phyloP scores from a whole-genome alignment of 202 grass and related monocot genomes.

The Panicum virgatum region DNA sequence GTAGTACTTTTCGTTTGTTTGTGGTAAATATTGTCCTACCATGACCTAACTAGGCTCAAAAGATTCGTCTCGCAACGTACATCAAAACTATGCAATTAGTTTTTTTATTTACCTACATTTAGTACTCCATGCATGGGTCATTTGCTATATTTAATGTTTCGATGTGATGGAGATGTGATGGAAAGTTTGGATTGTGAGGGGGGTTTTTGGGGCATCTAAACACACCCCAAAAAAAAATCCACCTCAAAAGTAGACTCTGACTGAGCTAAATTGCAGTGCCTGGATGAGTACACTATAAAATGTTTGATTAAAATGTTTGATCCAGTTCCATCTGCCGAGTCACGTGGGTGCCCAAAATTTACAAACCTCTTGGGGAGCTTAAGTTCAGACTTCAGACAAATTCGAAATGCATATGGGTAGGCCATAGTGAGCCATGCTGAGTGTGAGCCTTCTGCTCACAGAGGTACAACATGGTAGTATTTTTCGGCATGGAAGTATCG shows the following conservation, averaged over 20 bases:
- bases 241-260: background rate
- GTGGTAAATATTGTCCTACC: too few relatives aligned
- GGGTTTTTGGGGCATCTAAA: too few relatives aligned
- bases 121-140: too few relatives aligned
- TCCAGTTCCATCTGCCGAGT: background rate
- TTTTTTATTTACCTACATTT: too few relatives aligned
- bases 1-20: too few relatives aligned
- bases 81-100: too few relatives aligned
- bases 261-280: background rate
- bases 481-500: background rate
- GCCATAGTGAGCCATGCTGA: background rate
- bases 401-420: background rate
- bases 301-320: too few relatives aligned
- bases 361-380: background rate
- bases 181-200: too few relatives aligned
- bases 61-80: too few relatives aligned
- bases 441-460: background rate
- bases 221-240: background rate
- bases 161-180: too few relatives aligned
- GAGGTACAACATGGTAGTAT: background rate
- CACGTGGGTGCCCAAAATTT: background rate
- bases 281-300: conserved; percentile 1
- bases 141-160: too few relatives aligned
- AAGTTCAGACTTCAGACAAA: background rate
- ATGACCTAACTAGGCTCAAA: too few relatives aligned